Base-by-base conservation (phyloP, 352 stramenopile genomes). In the Pythium sp. region DNA sequence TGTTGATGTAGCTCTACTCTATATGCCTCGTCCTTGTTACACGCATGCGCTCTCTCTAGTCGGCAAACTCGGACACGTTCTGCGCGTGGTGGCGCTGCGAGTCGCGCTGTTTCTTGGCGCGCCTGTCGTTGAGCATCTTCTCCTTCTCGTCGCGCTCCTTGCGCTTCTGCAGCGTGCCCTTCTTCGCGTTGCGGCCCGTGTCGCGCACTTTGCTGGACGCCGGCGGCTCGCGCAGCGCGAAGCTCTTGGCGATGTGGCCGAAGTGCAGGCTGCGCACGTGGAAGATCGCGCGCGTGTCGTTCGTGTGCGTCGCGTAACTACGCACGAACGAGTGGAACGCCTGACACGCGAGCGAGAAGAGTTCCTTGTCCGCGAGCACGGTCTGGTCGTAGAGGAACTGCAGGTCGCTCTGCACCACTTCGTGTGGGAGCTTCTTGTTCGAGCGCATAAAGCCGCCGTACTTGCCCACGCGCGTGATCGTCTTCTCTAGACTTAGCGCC, bases 201-300 rank as follows among this genome's bases (percentile, higher is more conserved):
- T 92, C 81, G 63, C 86, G 86, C 69, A 95, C 69, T 64, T 95
- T 94, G 38, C 73, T 78, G 12, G 88, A 95, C 54, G 88, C 88
- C 14, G 89, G 87, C 26, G 87, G 86, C 34, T 96, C 89, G 5
- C 89, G 89, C 60, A 97, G 74, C 32, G 84, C 93, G 73, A 98
- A 98, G 70, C 89, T 96, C 70, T 97, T 97, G 47, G 95, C 92
- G 59, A 98, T 90, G 71, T 98, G 95, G 41, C 95, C 95, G 47
- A 98, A 94, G 72, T 98, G 95, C 38, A 98, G 79, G 14, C 80
- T 88, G 36, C 93, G 88, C 34, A 98, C 87, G 70, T 98, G 90
- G 75, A 98, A 98, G 59, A 98, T 97, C 57, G 82, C 75, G 72
- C 92, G 89, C 56, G 86, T 95, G 69, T 98, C 92, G 9, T 84